Base-by-base conservation (phyloP, 257 asterid genomes). In the Anisodus tanguticus region DNA sequence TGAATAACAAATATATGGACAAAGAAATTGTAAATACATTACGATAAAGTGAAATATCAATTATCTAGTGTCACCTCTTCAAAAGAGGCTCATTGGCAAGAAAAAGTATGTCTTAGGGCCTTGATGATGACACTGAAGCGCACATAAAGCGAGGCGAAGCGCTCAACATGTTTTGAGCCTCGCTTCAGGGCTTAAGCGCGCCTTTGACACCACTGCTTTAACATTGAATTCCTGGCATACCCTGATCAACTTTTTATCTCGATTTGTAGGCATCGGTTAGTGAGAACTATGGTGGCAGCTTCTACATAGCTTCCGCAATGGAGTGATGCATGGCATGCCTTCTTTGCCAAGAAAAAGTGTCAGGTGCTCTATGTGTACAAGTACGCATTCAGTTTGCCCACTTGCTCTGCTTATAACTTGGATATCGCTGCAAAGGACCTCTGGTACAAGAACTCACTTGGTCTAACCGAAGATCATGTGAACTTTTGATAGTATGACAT, bases 231-330 rank as follows among this genome's bases (percentile, higher is more conserved):
- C 17, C 2, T 76, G 81, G 51, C 22, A 54, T 83, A 57, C 35
- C 72, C 70, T 55, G 53, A 72, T 58, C 15, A 72, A 70, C 41
- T 45, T 31, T 69, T 80, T 85, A 9, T 17, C 67, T 64, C 37
- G n/a, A 49, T 16, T 82, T 78, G 59, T 90, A 95, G 99, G 94
- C 92, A 84, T 89, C 89, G 15, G 90, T 95, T 88, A 86, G 91
- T 74, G 98, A 94, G 84, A 84, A 64, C 79, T 95, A 94, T 77
- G 99, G 99, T 70, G 99, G 99, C 80, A 88, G 88, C 83, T 95
- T 94, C 43, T 80, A 83, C 58, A 85, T 94, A 79, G 88, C 87
- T 64, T 82, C 86, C 47, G 57, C 53, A 85, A 72, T 81, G 86
- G 83, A 86, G 81, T 88, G 85, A 64, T 78, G 80, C 57, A 49